phyloP scores from a whole-genome alignment of 164 flowering plant genomes.

The Vitis rotundifolia region DNA sequence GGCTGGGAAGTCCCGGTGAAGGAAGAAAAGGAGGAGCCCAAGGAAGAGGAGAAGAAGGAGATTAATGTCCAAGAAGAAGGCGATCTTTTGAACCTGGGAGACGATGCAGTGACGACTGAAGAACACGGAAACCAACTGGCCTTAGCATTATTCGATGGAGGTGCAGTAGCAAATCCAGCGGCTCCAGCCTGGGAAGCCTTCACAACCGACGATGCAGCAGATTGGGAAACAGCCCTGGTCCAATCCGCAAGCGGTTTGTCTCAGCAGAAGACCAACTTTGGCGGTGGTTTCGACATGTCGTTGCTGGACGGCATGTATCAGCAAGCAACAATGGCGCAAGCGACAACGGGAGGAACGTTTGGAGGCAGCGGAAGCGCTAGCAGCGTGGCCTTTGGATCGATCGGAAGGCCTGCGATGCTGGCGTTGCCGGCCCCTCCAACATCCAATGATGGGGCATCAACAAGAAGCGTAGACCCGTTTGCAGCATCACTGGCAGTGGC shows the following conservation, averaged over 20 bases:
- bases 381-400: conserved; percentile 60
- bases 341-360: background rate
- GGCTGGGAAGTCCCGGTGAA: conserved; percentile 7
- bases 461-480: conserved; percentile 54
- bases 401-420: conserved; percentile 53
- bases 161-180: conserved; percentile 11
- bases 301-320: conserved; percentile 61
- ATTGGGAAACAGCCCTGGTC: conserved; percentile 74
- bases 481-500: conserved; percentile 65
- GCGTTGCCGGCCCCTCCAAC: conserved; percentile 68
- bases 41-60: conserved; percentile 6
- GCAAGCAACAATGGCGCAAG: conserved; percentile 18
- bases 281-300: conserved; percentile 35
- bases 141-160: conserved; percentile 63
- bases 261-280: conserved; percentile 19
- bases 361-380: conserved; percentile 59
- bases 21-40: conserved; percentile 16
- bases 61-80: conserved; percentile 27
- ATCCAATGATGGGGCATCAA: background rate
- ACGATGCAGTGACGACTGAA: conserved; percentile 30
- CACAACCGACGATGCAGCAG: conserved; percentile 33
- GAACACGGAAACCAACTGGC: conserved; percentile 62
- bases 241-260: conserved; percentile 39
- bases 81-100: conserved; percentile 55
- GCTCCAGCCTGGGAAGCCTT: conserved; percentile 62